Conservation (phyloP, 2,329 filamentous ascomycete species). For the Colletotrichum tofieldiae region DNA sequence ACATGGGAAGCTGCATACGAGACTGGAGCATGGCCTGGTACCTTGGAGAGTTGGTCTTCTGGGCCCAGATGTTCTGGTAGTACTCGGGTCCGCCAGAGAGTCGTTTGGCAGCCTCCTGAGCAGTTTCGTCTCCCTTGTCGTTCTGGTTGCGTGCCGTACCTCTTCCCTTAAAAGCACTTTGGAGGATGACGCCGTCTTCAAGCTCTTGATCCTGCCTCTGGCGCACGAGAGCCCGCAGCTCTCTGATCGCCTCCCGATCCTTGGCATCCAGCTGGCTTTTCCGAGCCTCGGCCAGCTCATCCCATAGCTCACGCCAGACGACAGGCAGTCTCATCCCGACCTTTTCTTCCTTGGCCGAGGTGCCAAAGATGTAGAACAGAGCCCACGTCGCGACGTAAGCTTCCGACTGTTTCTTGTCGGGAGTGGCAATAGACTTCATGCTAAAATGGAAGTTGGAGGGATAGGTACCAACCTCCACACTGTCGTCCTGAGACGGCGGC, state of each 20-base stretch:
- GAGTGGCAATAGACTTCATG: constrained; percentile 82
- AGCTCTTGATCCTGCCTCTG: constrained; percentile 78
- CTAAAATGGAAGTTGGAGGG: constrained; percentile 75
- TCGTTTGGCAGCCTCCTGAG: constrained; percentile 61
- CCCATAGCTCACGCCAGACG: constrained; percentile 89
- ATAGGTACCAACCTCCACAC: constrained; percentile 61
- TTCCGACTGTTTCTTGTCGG: constrained; percentile 86
- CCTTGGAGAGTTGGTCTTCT: constrained; percentile 69
- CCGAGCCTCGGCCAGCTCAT: constrained; percentile 80
- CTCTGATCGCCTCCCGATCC: constrained; percentile 79
- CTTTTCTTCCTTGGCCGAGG: constrained; percentile 89
- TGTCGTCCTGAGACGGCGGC: constrained; percentile 53
- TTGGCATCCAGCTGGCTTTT: constrained; percentile 79
- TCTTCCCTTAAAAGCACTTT: constrained; percentile 81
- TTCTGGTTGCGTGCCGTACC: constrained; percentile 61
- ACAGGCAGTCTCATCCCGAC: constrained; percentile 83
- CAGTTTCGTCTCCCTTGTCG: constrained; percentile 65
- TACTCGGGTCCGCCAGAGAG: constrained; percentile 61
- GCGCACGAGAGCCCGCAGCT: constrained; percentile 79
- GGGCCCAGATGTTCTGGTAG: constrained; percentile 72
- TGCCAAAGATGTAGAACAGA: constrained; percentile 85
- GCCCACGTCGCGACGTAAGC: constrained; percentile 86
- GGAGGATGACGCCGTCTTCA: constrained; percentile 82
- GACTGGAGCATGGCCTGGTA: constrained; percentile 86
- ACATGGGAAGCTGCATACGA: constrained; percentile 90